Evolutionary conservation across 2,329 filamentous ascomycete genomes (phyloP), one percentile per base, ranked within the genome.

Genomic region (Oidium heveae): DNA sequence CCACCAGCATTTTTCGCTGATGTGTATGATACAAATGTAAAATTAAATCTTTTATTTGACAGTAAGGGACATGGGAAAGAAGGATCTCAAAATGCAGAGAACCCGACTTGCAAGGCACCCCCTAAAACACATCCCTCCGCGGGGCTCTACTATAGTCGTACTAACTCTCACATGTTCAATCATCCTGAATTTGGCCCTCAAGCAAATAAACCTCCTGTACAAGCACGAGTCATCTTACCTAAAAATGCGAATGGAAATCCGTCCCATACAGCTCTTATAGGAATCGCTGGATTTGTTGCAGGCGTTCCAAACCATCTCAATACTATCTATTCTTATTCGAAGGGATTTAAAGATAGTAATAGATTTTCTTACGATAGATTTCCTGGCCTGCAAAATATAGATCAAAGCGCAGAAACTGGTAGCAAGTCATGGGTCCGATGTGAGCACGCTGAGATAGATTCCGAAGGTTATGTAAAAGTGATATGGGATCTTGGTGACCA

Each of bases 71-170:
- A 33, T 18, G 20, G 9, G 28, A 20, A 34, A 20, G 37, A 34
- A 24, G 44, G 32, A 8, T 18, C 41, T 61, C 28, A 52, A 8
- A 36, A 52, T 6, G 65, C 70, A 8, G 56, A 50, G 9, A 68
- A 69, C 55, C 74, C 74, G 60, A 67, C 67, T 36, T 61, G 64
- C 34, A 64, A 64, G 32, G 74, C 73, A 2, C 75, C 75, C 20
- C 75, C 76, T 1, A 73, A 72, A 56, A 82, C 79, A 8, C 79
- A 83, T 64, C 79, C 79, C 2, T 79, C 75, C 4, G 79, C 75
- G 4, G 79, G 79, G 58, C 68, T 83, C 5, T 74, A 74, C 15
- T 82, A 83, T 63, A 67, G 75, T 2, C 72, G 75, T 52, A 74
- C 74, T 13, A 69, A 71, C 55, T 68, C 74, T 22, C 68, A 73